phyloP scores from a whole-genome alignment of 176 grass and related monocot species.

The Puya raimondii region DNA sequence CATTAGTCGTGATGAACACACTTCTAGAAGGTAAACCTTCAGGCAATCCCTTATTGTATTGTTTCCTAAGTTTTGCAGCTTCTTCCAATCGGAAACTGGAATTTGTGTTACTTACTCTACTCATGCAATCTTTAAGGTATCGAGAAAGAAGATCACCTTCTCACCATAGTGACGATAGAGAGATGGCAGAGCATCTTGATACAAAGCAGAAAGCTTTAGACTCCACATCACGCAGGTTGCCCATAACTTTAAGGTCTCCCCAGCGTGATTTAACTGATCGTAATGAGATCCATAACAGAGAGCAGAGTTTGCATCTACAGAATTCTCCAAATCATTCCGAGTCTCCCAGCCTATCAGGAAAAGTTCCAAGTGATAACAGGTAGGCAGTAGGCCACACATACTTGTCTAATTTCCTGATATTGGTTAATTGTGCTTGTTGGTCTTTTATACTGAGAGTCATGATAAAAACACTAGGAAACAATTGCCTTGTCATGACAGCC shows the following conservation, averaged over 20 bases:
- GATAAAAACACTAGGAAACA: constrained; percentile 41
- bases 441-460: constrained; percentile 25
- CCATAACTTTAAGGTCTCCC: constrained; percentile 32
- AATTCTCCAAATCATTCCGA: constrained; percentile 3
- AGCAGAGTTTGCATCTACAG: not conserved
- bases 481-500: constrained; percentile 17
- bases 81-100: not conserved
- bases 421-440: constrained; percentile 2
- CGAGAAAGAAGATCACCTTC: constrained; percentile 28
- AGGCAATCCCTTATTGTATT: not conserved
- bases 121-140: constrained; percentile 26
- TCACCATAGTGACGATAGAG: constrained; percentile 23
- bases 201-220: constrained; percentile 16
- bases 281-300: constrained; percentile 9
- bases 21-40: constrained; percentile 44
- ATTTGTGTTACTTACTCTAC: constrained; percentile 1
- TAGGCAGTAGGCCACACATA: not conserved
- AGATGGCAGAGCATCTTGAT: constrained; percentile 12
- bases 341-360: constrained; percentile 2
- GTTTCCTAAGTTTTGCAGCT: not conserved
- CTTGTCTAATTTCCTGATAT: not conserved
- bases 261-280: constrained; percentile 3
- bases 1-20: constrained; percentile 25
- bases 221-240: not conserved
- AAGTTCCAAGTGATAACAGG: constrained; percentile 20